Evolutionary conservation across 129 eudicot genomes (phyloP), one percentile per base, ranked within the genome.

Genomic region (Heracleum sosnowskyi): DNA sequence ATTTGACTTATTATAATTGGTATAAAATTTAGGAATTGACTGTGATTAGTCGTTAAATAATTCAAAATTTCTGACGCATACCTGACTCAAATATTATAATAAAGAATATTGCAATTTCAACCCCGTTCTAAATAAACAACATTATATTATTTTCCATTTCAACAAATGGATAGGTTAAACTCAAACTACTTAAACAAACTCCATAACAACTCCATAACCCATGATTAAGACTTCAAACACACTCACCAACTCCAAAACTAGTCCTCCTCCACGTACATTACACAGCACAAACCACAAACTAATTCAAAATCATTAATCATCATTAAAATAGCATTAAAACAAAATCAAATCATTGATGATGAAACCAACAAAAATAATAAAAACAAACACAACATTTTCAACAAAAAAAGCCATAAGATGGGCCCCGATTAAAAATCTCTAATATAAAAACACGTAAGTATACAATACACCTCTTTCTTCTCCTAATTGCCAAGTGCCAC

Each of bases 401-500:
- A 60, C 68, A 60, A n/a, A 15, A n/a, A 41, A 41, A 49, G n/a
- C 35, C 53, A n/a, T n/a, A 15, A 1, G 4, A 55, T 20, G 37
- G 77, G 77, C 7, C 77, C 77, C 77, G 9, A 4, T 0, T 39
- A 2, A 6, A 3, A 73, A 42, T 44, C 15, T 7, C 49, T 7
- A 29, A 28, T 11, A 66, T 7, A 33, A 44, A 44, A 12, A 26
- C 18, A 26, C 34, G 34, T 62, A 26, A 1, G 26, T n/a, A 7
- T 24, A 24, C 17, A 9, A 62, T 62, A 62, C 69, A n/a, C 42
- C 9, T 10, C 42, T 37, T 71, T 73, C 77, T 44, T 44, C 77
- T 16, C 63, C 28, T 40, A 20, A 16, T 57, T 37, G 73, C 74
- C 80, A 76, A 22, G 70, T 62, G 79, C 77, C 40, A 26, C 9